Percentiles rank a stretch among this genome's conserved stretches.
These are phyloP conservation scores for Ascoidea rubescens DNA, from an alignment of 805 yeast species.

Conservation along the genomic window DNA sequence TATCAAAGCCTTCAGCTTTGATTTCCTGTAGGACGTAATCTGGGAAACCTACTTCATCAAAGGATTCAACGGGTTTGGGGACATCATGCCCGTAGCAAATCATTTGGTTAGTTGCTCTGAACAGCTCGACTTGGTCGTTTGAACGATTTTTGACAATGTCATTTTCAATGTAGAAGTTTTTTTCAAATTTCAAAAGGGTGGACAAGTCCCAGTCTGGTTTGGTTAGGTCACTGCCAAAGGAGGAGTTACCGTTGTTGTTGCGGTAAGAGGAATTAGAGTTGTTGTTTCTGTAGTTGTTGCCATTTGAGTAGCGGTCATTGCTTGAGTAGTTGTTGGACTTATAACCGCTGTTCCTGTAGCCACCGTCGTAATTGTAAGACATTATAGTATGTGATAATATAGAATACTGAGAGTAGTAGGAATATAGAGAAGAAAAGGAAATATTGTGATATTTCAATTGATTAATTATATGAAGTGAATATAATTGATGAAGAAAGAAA, in stretches of 20 bases:
- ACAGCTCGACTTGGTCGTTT: slow-evolving; percentile 55
- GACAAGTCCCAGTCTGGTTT: slow-evolving; percentile 75
- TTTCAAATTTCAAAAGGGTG: slow-evolving; percentile 77
- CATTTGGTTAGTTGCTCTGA: slow-evolving; percentile 82
- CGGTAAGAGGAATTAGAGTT: not conserved
- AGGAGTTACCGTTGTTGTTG: slow-evolving; percentile 25
- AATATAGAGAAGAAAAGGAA: too few species aligned
- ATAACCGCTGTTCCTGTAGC: slow-evolving; percentile 23
- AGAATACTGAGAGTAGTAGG: too few species aligned
- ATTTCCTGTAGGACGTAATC: slow-evolving; percentile 83
- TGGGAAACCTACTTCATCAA: slow-evolving; percentile 98
- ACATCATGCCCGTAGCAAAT: slow-evolving; percentile 68
- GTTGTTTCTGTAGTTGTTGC: slow-evolving; percentile 15
- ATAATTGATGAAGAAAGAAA: not conserved
- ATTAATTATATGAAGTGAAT: not conserved
- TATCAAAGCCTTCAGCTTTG: slow-evolving; percentile 81
- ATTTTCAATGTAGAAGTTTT: slow-evolving; percentile 86
- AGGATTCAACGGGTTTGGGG: slow-evolving; percentile 85
- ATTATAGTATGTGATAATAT: slow-evolving; percentile 1
- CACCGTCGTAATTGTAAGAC: slow-evolving; percentile 12
- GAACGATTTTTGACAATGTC: slow-evolving; percentile 64
- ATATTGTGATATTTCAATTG: too few species aligned
- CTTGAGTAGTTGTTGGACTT: slow-evolving; percentile 23
- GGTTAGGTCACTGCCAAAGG: slow-evolving; percentile 40
- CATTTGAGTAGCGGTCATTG: slow-evolving; percentile 15